A percentile compares a stretch with the other conserved stretches of the same genome.
Evolutionary conservation across 768 basidiomycete genomes (phyloP).

Genomic region (Cyclocybe aegerita): DNA sequence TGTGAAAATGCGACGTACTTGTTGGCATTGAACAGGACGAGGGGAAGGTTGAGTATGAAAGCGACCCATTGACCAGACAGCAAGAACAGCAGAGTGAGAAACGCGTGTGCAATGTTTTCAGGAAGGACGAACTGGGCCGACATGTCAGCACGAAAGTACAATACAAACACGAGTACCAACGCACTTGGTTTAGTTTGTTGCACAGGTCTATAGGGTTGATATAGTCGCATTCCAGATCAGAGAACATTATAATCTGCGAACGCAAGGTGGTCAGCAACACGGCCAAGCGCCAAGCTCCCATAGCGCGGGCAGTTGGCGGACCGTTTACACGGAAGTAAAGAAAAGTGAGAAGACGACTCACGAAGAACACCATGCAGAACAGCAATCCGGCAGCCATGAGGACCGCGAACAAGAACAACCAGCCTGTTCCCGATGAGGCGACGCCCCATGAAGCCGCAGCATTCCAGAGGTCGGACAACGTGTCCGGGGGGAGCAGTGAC

Average conservation of each 20-base stretch:
- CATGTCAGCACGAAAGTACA: not conserved
- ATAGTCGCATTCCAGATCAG: conserved; percentile 98
- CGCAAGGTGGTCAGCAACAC: not conserved
- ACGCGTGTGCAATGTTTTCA: conserved; percentile 93
- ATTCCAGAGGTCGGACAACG: not conserved
- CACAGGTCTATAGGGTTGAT: conserved; percentile 99
- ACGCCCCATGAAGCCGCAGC: conserved; percentile 6
- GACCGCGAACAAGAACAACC: conserved; percentile 96
- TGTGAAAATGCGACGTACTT: conserved; percentile 60
- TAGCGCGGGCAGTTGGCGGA: not conserved
- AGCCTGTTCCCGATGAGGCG: conserved; percentile 50
- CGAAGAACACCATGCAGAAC: conserved; percentile 99
- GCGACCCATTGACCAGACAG: conserved; percentile 94
- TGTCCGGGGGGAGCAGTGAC: not conserved
- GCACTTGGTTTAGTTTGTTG: conserved; percentile 96
- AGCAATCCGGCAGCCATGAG: conserved; percentile 92
- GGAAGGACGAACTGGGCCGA: conserved; percentile 85
- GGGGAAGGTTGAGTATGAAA: conserved; percentile 85
- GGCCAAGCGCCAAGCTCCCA: not conserved
- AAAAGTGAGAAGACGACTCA: conserved; percentile 42
- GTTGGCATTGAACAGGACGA: conserved; percentile 89
- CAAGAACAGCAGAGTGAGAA: conserved; percentile 89
- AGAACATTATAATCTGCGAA: conserved; percentile 98
- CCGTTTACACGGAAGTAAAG: not conserved
- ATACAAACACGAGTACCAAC: conserved; percentile 16